These are phyloP conservation scores for Santalum album DNA, from an alignment of 164 flowering plant species.

Conservation along the genomic window DNA sequence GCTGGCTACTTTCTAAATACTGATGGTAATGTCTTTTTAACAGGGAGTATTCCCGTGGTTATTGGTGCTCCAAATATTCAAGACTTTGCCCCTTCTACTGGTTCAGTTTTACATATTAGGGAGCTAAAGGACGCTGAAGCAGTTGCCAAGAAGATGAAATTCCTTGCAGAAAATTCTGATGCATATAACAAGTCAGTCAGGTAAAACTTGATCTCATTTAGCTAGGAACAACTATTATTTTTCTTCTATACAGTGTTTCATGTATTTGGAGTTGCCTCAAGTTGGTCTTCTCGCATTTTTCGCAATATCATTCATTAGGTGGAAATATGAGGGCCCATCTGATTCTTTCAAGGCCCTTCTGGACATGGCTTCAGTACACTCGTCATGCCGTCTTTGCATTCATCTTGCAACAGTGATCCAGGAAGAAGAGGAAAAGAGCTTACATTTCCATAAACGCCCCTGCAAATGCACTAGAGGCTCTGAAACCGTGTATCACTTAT, in stretches of 20 bases:
- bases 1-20: not conserved
- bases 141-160: slow-evolving; percentile 46
- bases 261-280: not conserved
- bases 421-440: slow-evolving; percentile 56
- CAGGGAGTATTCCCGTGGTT: slow-evolving; percentile 89
- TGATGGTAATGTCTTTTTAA: slow-evolving; percentile 1
- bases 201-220: not conserved
- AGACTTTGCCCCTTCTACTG: slow-evolving; percentile 81
- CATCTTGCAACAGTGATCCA: slow-evolving; percentile 65
- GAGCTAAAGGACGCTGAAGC: slow-evolving; percentile 42
- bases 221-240: not conserved
- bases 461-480: slow-evolving; percentile 81
- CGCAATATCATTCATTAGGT: slow-evolving; percentile 56
- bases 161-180: not conserved
- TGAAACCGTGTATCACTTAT: slow-evolving; percentile 68
- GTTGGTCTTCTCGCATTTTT: not conserved
- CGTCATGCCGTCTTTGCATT: slow-evolving; percentile 97
- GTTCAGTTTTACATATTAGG: slow-evolving; percentile 69
- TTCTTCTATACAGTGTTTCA: no score
- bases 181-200: not conserved
- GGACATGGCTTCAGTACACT: slow-evolving; percentile 98
- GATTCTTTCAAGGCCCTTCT: slow-evolving; percentile 97
- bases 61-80: slow-evolving; percentile 91
- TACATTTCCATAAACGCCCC: slow-evolving; percentile 57
- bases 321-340: slow-evolving; percentile 97